phyloP scores from a whole-genome alignment of 2,329 filamentous ascomycete species.

The Alternaria dauci region DNA sequence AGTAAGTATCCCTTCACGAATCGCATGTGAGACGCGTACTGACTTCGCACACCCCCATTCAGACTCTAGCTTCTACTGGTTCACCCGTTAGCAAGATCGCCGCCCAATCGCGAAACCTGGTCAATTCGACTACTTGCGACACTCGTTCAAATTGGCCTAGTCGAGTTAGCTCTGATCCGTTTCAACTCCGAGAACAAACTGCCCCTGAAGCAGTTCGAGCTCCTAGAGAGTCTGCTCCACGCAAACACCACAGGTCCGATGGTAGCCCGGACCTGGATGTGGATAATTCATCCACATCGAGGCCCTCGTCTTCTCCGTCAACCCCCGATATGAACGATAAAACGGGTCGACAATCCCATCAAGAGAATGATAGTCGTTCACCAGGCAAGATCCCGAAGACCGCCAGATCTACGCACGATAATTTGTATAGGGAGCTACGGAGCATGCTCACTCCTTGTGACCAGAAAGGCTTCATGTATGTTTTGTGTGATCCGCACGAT shows the following conservation, averaged over 20 bases:
- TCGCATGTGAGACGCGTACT: no score
- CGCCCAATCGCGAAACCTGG: not conserved
- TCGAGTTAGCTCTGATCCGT: not conserved
- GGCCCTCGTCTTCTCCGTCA: not conserved
- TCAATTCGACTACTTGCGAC: not conserved
- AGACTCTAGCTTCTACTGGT: not conserved
- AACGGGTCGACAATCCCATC: not conserved
- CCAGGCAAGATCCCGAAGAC: not conserved
- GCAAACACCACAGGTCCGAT: not conserved
- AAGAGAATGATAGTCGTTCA: not conserved
- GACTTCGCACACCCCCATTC: no score
- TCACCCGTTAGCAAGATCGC: conserved; percentile 1
- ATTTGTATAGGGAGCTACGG: conserved; percentile 2
- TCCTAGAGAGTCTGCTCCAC: not conserved
- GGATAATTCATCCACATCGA: not conserved
- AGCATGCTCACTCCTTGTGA: not conserved
- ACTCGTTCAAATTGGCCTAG: not conserved
- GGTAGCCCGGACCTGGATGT: not conserved
- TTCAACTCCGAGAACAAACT: not conserved
- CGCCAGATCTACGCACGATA: conserved; percentile 6
- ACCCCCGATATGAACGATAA: not conserved
- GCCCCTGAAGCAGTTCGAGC: not conserved
- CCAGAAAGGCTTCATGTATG: conserved; percentile 16
- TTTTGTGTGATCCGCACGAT: not conserved
- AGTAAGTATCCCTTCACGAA: no score